Evolutionary conservation across 2,329 filamentous ascomycete genomes (phyloP).

Genomic region (Sporothrix brasiliensis): DNA sequence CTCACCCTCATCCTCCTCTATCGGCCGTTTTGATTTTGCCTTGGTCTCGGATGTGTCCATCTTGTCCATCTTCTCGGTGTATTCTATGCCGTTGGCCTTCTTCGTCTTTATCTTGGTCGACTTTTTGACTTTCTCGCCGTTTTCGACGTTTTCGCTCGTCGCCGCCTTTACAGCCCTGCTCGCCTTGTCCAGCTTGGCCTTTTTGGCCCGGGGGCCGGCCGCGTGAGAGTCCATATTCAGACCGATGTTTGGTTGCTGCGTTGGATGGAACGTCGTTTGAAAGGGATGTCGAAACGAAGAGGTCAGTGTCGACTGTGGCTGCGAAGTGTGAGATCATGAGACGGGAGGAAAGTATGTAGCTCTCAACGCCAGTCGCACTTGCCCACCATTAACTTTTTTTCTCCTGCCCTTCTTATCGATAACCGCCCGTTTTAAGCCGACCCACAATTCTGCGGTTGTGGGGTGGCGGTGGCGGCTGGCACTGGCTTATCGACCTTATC

Average conservation of each 20-base stretch:
- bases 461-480: too few relatives aligned
- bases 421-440: too few relatives aligned
- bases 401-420: constrained; percentile 20
- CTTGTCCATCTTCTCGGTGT: constrained; percentile 11
- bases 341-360: too few relatives aligned
- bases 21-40: constrained; percentile 5
- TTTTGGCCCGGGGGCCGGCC: constrained; percentile 52
- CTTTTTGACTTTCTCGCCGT: not conserved
- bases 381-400: constrained; percentile 22
- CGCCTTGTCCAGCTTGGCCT: constrained; percentile 48
- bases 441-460: too few relatives aligned
- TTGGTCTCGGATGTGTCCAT: not conserved
- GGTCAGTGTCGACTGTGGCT: not conserved
- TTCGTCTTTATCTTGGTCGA: not conserved
- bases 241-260: not conserved
- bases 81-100: not conserved
- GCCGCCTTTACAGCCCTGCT: constrained; percentile 42
- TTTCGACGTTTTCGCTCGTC: not conserved
- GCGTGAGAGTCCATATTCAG: constrained; percentile 31
- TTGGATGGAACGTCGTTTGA: not conserved
- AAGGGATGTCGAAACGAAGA: not conserved
- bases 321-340: not conserved
- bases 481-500: constrained; percentile 19
- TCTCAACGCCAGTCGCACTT: not conserved
- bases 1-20: constrained; percentile 13